Conservation (phyloP, 2,329 filamentous ascomycete species). For the Lomentospora prolificans region DNA sequence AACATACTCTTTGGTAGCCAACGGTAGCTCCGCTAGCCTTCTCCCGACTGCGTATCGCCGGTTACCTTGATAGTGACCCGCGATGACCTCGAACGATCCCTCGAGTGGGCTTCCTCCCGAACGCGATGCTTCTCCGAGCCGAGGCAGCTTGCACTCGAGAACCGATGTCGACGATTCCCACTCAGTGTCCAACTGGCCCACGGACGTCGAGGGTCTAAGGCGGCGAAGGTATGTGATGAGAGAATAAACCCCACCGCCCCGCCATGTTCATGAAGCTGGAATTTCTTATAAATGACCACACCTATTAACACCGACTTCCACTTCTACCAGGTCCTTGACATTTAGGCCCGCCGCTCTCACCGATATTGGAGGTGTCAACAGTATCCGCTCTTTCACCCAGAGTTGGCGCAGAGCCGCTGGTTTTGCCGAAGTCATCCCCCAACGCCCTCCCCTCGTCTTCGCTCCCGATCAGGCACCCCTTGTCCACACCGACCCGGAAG, state of each 20-base stretch:
- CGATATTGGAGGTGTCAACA: slow-evolving; percentile 84
- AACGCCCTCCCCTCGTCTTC: slow-evolving; percentile 63
- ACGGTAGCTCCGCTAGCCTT: too few species aligned
- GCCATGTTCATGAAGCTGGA: not conserved
- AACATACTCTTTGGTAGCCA: too few species aligned
- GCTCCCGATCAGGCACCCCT: slow-evolving; percentile 43
- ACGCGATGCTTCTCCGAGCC: slow-evolving; percentile 28
- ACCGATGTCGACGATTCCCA: slow-evolving; percentile 32
- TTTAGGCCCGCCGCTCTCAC: slow-evolving; percentile 46
- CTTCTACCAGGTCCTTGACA: slow-evolving; percentile 36
- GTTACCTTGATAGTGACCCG: too few species aligned
- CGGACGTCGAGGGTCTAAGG: slow-evolving; percentile 15
- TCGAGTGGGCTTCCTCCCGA: slow-evolving; percentile 31
- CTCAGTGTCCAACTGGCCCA: slow-evolving; percentile 16
- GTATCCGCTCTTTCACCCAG: slow-evolving; percentile 83
- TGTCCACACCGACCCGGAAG: slow-evolving; percentile 15
- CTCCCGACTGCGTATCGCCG: too few species aligned
- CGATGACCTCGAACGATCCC: too few species aligned
- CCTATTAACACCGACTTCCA: not conserved
- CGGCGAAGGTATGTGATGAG: slow-evolving; percentile 24
- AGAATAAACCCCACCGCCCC: not conserved
- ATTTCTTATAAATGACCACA: too few species aligned
- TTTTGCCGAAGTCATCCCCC: slow-evolving; percentile 80
- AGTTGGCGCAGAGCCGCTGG: slow-evolving; percentile 86
- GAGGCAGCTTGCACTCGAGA: slow-evolving; percentile 32